Conservation (phyloP, 495 filamentous ascomycete genomes). For the Daldinia loculata region DNA sequence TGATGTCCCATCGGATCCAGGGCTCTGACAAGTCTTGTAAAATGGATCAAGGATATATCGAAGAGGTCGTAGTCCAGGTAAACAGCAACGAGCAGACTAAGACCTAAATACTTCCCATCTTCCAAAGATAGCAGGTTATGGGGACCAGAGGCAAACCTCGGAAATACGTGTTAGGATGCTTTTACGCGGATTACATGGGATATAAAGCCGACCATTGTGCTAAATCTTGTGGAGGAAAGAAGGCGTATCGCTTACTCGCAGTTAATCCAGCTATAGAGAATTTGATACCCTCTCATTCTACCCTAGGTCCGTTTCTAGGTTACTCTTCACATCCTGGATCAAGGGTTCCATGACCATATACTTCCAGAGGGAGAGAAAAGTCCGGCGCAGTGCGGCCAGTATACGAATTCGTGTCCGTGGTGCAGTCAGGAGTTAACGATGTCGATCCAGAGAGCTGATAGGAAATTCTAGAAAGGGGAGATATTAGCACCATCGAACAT, state of each 20-base stretch:
- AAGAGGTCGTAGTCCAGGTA: background rate
- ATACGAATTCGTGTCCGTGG: background rate
- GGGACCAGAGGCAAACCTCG: background rate
- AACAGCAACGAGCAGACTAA: background rate
- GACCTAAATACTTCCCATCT: background rate
- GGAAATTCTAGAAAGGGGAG: background rate
- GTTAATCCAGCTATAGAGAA: no score
- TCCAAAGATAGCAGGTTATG: background rate
- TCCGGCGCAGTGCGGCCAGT: background rate
- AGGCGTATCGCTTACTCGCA: no score
- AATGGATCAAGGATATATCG: background rate
- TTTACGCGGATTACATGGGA: background rate
- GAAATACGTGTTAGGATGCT: background rate
- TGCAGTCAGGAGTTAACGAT: background rate
- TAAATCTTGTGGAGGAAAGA: background rate
- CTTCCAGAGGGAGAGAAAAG: background rate
- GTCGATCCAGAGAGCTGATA: background rate
- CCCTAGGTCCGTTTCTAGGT: background rate
- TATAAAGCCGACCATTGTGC: background rate
- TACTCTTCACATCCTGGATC: background rate
- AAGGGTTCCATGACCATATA: background rate
- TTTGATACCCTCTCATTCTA: no score
- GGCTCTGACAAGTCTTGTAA: background rate
- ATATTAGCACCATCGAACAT: background rate
- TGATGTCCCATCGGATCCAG: background rate